Conservation (phyloP, 805 yeast species). For the Nakazawaea wyomingensis region DNA sequence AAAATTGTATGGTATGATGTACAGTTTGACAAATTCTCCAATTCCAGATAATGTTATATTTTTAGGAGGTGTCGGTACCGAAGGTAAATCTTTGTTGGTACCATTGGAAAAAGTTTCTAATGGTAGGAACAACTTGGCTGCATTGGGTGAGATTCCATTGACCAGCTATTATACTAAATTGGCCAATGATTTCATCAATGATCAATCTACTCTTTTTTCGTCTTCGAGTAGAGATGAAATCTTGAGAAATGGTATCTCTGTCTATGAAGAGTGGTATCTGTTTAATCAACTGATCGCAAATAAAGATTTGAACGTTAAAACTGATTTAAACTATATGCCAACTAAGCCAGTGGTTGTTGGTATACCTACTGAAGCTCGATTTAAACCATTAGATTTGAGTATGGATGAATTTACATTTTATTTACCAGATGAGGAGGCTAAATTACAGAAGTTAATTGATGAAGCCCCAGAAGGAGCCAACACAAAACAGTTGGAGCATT, state of each 20-base stretch:
- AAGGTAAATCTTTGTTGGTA: slow-evolving; percentile 6
- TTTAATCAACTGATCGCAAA: slow-evolving; percentile 1
- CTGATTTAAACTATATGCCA: slow-evolving; percentile 9
- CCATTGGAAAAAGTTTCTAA: slow-evolving; percentile 13
- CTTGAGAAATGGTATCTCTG: slow-evolving; percentile 11
- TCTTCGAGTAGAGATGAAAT: slow-evolving; percentile 1
- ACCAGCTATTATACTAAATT: slow-evolving; percentile 5
- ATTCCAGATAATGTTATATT: slow-evolving; percentile 14
- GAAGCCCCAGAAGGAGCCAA: slow-evolving; percentile 9
- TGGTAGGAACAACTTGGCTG: slow-evolving; percentile 11
- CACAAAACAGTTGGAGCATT: slow-evolving; percentile 9
- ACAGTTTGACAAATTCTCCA: slow-evolving; percentile 7
- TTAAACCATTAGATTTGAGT: slow-evolving; percentile 6
- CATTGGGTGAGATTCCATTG: slow-evolving; percentile 3
- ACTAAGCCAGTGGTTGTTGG: slow-evolving; percentile 9
- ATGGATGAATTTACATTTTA: slow-evolving; percentile 10
- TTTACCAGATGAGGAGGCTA: slow-evolving; percentile 11
- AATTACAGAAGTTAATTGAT: slow-evolving; percentile 6
- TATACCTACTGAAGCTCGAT: not conserved
- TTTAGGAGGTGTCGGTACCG: slow-evolving; percentile 10
- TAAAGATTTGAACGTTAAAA: not conserved
- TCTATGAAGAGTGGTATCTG: slow-evolving; percentile 7
- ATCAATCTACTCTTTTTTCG: not conserved
- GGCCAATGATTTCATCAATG: slow-evolving; percentile 4
- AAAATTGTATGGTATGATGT: slow-evolving; percentile 13